These are phyloP conservation scores for Kitagawia praeruptora DNA, from an alignment of 129 eudicot genomes.

Conservation along the genomic window DNA sequence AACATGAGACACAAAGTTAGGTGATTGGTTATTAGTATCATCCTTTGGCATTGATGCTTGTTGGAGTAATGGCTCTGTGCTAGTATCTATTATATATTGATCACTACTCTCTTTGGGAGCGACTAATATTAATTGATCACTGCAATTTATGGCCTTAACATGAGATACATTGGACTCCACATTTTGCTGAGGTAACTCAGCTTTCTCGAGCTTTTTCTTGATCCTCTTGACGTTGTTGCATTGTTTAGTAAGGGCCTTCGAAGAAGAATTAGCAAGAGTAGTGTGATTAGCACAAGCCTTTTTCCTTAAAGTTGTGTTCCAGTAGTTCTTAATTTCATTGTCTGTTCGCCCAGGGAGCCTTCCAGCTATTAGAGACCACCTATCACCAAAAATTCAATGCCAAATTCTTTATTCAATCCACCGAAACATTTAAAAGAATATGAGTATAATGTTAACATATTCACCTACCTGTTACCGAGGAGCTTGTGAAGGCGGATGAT, in stretches of 20 bases:
- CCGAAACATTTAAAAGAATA: too few species aligned
- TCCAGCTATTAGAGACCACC: slow-evolving; percentile 46
- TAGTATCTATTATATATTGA: neutral
- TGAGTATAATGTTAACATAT: too few species aligned
- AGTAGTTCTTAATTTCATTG: slow-evolving; percentile 45
- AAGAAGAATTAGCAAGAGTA: neutral
- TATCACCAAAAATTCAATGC: neutral
- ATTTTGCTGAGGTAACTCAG: neutral
- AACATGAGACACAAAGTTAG: slow-evolving; percentile 2
- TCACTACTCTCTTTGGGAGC: neutral
- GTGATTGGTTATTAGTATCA: neutral
- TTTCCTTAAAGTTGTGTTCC: slow-evolving; percentile 43
- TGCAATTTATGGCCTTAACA: neutral
- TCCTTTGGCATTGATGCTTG: neutral
- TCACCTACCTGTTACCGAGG: slow-evolving; percentile 39
- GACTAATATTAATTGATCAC: too few species aligned
- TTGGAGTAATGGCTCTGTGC: neutral
- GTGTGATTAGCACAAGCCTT: slow-evolving; percentile 15
- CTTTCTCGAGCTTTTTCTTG: neutral
- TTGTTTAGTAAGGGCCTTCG: neutral
- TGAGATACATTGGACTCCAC: neutral
- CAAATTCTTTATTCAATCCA: neutral
- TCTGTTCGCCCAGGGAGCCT: slow-evolving; percentile 21
- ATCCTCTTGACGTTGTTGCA: neutral
- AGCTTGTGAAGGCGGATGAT: slow-evolving; percentile 52